phyloP scores from a whole-genome alignment of 257 asterid genomes.

The Jaltomata sinuosa region DNA sequence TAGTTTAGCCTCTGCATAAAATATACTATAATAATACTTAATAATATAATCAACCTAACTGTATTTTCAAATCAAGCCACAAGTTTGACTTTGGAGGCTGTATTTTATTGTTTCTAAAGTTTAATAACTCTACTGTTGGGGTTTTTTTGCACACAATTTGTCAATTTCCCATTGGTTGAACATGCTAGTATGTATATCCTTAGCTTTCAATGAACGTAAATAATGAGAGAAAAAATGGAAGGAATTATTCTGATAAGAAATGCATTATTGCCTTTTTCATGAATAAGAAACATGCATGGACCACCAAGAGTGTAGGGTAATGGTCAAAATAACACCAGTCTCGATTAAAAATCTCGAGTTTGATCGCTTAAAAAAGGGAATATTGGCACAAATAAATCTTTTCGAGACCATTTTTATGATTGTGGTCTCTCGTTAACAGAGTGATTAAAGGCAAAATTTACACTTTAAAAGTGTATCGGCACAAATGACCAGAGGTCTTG shows the following conservation, averaged over 20 bases:
- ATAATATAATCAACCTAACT: not conserved
- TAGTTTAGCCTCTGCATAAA: not conserved
- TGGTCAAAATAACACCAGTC: not conserved
- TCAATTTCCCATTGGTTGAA: not conserved
- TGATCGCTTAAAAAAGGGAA: not conserved
- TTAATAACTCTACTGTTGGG: not conserved
- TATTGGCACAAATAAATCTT: not conserved
- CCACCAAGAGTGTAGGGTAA: not conserved
- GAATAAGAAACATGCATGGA: not conserved
- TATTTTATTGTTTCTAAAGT: not conserved
- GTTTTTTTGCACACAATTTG: not conserved
- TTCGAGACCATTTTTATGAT: too few species aligned
- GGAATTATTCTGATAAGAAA: not conserved
- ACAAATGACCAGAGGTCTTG: too few species aligned
- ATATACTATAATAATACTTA: not conserved
- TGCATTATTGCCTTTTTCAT: not conserved
- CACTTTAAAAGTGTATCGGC: not conserved
- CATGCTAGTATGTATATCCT: not conserved
- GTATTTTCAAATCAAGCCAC: not conserved
- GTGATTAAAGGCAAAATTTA: too few species aligned
- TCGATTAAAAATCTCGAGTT: not conserved
- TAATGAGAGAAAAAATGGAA: not conserved
- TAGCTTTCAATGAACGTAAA: not conserved
- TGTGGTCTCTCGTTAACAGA: too few species aligned
- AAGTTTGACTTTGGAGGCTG: not conserved